A percentile compares a stretch with the other conserved stretches of the same genome.
Evolutionary conservation across 2,329 filamentous ascomycete species (phyloP).

Genomic region (Claviceps purpurea): DNA sequence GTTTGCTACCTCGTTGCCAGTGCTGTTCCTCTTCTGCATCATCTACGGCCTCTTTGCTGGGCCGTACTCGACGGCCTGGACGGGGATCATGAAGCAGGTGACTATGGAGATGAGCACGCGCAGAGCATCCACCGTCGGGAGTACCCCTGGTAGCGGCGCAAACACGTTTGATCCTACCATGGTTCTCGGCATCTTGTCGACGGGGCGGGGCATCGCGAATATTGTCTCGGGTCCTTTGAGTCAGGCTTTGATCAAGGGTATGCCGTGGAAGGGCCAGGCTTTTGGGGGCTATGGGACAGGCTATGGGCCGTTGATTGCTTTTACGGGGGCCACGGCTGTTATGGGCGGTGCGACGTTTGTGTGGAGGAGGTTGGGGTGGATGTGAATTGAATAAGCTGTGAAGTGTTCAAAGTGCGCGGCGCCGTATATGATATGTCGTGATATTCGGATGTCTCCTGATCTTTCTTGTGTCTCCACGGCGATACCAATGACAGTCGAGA

Average conservation of each 20-base stretch:
- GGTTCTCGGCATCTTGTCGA: constrained; percentile 43
- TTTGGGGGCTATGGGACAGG: constrained; percentile 19
- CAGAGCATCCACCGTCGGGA: neutral
- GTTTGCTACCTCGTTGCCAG: constrained; percentile 33
- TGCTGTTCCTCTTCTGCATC: constrained; percentile 46
- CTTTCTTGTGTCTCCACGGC: too few relatives aligned
- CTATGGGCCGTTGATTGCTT: constrained; percentile 21
- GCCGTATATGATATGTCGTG: too few relatives aligned
- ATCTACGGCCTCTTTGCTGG: constrained; percentile 53
- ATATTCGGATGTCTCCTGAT: too few relatives aligned
- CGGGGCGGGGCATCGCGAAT: constrained; percentile 48
- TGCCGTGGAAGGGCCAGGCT: constrained; percentile 26
- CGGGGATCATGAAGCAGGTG: constrained; percentile 38
- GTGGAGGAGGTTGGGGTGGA: constrained; percentile 19
- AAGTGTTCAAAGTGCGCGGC: too few relatives aligned
- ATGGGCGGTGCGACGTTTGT: constrained; percentile 18
- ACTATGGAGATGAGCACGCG: constrained; percentile 2
- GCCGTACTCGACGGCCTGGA: constrained; percentile 50
- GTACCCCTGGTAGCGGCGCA: constrained; percentile 1
- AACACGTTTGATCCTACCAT: constrained; percentile 31
- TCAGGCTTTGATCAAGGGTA: constrained; percentile 33
- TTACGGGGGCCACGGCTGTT: constrained; percentile 19
- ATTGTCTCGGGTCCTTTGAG: constrained; percentile 43
- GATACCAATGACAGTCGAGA: too few relatives aligned
- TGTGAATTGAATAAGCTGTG: constrained; percentile 6